Conservation (phyloP, 2,329 filamentous ascomycete genomes). For the Aspergillus oerlinghausenensis region DNA sequence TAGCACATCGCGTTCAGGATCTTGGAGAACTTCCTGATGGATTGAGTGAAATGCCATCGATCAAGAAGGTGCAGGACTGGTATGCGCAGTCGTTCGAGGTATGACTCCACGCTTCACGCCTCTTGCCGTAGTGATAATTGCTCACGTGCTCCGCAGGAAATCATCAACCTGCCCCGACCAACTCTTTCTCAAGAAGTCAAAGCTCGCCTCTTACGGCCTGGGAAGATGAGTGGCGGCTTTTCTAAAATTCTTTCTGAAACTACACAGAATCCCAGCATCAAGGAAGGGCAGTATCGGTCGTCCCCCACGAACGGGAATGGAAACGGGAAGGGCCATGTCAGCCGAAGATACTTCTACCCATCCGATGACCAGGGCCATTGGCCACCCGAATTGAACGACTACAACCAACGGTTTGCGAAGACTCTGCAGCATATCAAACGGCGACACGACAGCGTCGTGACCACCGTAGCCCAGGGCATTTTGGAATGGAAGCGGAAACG, state of each 20-base stretch:
- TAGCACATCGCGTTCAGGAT: constrained; percentile 95
- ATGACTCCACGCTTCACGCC: constrained; percentile 31
- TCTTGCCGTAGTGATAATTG: background rate
- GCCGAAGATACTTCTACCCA: constrained; percentile 79
- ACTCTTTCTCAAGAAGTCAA: constrained; percentile 69
- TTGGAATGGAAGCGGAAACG: constrained; percentile 95
- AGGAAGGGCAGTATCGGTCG: constrained; percentile 71
- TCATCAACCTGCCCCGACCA: constrained; percentile 79
- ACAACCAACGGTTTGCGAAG: constrained; percentile 86
- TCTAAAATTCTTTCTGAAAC: constrained; percentile 71
- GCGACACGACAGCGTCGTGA: constrained; percentile 93
- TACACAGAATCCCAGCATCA: constrained; percentile 85
- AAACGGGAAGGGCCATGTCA: constrained; percentile 47
- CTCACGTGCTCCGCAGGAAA: constrained; percentile 57
- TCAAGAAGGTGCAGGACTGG: constrained; percentile 93
- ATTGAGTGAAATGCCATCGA: constrained; percentile 95
- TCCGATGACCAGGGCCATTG: constrained; percentile 85
- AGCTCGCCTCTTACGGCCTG: constrained; percentile 63
- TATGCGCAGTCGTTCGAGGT: constrained; percentile 99
- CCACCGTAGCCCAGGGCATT: constrained; percentile 95
- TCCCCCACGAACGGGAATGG: constrained; percentile 45
- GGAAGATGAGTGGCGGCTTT: constrained; percentile 50
- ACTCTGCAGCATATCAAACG: constrained; percentile 91
- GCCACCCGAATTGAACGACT: constrained; percentile 90
- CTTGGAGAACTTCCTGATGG: constrained; percentile 89